Evolutionary conservation across 2,329 filamentous ascomycete species (phyloP), one percentile per base, ranked within the genome.

Genomic region (Arthrinium puccinioides): DNA sequence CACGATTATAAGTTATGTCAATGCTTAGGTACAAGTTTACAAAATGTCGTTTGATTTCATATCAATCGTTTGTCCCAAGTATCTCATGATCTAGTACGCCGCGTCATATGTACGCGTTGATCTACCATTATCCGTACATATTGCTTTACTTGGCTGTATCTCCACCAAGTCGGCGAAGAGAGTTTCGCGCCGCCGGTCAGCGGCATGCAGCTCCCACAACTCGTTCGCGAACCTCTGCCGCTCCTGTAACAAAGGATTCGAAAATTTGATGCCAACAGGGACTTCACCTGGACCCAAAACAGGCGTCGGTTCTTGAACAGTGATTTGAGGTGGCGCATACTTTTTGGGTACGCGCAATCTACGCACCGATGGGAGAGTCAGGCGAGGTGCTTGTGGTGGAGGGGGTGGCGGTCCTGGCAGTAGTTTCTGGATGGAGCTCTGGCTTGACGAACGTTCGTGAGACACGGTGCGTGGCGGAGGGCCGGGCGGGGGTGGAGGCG

Each of bases 321-420:
- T 48, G 13, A 68, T 56, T 11, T 47, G 44, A 0, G 64, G 65
- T 2, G 67, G 63, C 1, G 49, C 41, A 46, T 67, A 63, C 44
- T 63, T 62, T 46, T 62, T 69, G 0, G 68, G 62, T 9, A 64
- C 48, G 0, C 56, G 50, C 0, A 68, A 49, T 18, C 61, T 62
- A 2, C 54, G 54, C 1, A 67, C 43, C 0, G 64, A 63, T 0
- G 66, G 62, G 2, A 66, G 50, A 1, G 47, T 34, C 7, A 70
- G 48, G 0, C 56, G 55, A 0, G 64, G 60, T 1, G 64, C 53
- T 21, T 45, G 57, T 3, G 48, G 18, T 15, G 46, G 47, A 4
- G 38, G 37, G 4, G 49, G 35, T 3, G 57, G 49, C 2, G 53
- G 53, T 1, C 48, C 51, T 3, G 45, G 34, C 1, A 52, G 46